Conservation (phyloP, 805 yeast genomes). For the Candida nanaspora region DNA sequence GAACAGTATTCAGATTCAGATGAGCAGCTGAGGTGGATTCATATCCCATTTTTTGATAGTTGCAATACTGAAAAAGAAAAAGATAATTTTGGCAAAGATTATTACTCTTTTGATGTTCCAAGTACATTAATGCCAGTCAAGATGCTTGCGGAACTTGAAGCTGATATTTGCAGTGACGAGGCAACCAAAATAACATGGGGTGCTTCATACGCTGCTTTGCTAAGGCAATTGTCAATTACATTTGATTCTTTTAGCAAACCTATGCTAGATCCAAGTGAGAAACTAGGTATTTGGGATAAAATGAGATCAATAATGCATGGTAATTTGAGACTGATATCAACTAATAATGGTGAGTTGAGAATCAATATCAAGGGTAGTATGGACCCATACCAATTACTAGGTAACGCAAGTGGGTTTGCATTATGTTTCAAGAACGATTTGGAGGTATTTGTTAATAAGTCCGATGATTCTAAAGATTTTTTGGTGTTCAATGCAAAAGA, state of each 20-base stretch:
- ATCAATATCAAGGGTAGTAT: slow-evolving; percentile 66
- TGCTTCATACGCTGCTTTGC: slow-evolving; percentile 73
- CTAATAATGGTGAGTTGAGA: slow-evolving; percentile 42
- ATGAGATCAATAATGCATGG: slow-evolving; percentile 74
- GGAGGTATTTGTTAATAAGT: slow-evolving; percentile 50
- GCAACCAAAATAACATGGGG: slow-evolving; percentile 81
- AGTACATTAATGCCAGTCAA: slow-evolving; percentile 75
- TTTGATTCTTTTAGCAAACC: slow-evolving; percentile 86
- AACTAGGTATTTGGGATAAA: slow-evolving; percentile 92
- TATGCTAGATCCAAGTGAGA: slow-evolving; percentile 78
- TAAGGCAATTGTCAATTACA: slow-evolving; percentile 70
- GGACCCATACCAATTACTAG: slow-evolving; percentile 70
- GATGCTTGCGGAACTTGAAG: slow-evolving; percentile 52
- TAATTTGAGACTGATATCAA: slow-evolving; percentile 40
- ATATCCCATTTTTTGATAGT: slow-evolving; percentile 52
- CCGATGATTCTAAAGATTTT: slow-evolving; percentile 63
- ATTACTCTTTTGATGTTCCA: slow-evolving; percentile 56
- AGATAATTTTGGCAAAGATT: slow-evolving; percentile 17
- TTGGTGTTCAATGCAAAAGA: slow-evolving; percentile 55
- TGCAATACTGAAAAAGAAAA: slow-evolving; percentile 29
- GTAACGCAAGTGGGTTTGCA: slow-evolving; percentile 67
- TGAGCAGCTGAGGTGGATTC: slow-evolving; percentile 50
- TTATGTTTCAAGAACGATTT: slow-evolving; percentile 64
- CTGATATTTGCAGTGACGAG: slow-evolving; percentile 44
- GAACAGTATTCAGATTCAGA: slow-evolving; percentile 51